phyloP scores from a whole-genome alignment of 1,284 basidiomycete species.

The Rhodotorula sp. region DNA sequence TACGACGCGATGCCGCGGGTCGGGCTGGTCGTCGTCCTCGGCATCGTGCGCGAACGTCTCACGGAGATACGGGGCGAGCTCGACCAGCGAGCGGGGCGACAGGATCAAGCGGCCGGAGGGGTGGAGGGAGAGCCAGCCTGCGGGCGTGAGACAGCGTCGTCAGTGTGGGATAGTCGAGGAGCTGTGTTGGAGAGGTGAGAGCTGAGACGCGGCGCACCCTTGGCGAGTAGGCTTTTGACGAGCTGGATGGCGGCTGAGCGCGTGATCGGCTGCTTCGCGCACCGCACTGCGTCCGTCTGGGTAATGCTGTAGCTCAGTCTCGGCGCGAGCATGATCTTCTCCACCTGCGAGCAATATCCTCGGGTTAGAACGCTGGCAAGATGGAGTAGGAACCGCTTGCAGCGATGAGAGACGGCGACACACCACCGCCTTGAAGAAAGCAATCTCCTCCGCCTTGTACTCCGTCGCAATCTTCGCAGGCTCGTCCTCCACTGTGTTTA shows the following conservation, averaged over 20 bases:
- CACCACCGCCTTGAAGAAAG: conserved; percentile 77
- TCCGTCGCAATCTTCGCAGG: conserved; percentile 79
- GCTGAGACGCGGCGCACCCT: conserved; percentile 56
- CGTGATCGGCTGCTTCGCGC: conserved; percentile 64
- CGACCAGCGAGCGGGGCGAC: conserved; percentile 70
- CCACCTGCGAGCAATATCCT: conserved; percentile 59
- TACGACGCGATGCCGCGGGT: conserved; percentile 45
- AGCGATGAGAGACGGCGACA: conserved; percentile 44
- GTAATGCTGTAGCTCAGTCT: conserved; percentile 72
- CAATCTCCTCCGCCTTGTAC: conserved; percentile 71
- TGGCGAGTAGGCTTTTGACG: conserved; percentile 74
- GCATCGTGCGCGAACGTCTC: conserved; percentile 68
- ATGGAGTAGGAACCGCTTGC: background rate
- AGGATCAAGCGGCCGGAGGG: conserved; percentile 62
- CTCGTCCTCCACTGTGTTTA: conserved; percentile 69
- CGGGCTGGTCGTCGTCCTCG: conserved; percentile 18
- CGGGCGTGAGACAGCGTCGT: too few relatives aligned
- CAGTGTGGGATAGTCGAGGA: too few relatives aligned
- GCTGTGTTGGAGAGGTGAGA: background rate
- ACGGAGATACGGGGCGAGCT: conserved; percentile 72
- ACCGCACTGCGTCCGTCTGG: conserved; percentile 68
- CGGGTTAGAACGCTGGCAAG: background rate
- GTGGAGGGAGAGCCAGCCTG: conserved; percentile 43
- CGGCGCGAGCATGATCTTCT: conserved; percentile 80
- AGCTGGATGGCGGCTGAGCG: conserved; percentile 67